Conservation (phyloP, 2,329 filamentous ascomycete genomes). For the Trichoderma semiorbis region DNA sequence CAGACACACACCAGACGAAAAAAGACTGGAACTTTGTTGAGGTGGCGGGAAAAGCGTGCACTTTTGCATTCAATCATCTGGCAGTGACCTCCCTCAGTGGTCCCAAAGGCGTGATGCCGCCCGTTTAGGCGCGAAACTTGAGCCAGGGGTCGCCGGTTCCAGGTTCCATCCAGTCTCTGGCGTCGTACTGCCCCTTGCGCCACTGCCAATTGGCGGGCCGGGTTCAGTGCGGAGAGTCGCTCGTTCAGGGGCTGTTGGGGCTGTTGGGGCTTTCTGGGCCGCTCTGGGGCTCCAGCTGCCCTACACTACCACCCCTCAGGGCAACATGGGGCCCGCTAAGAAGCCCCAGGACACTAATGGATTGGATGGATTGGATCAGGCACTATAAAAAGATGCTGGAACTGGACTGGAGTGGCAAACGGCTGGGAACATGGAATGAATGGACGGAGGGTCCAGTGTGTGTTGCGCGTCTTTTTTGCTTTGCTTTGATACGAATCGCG, state of each 20-base stretch:
- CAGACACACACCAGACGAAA: background rate
- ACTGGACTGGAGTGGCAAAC: background rate
- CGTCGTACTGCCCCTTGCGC: conserved; percentile 8
- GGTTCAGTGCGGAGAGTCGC: background rate
- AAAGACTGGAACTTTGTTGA: background rate
- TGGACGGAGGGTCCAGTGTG: background rate
- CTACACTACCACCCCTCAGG: background rate
- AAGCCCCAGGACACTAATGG: background rate
- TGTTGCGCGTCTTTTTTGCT: background rate
- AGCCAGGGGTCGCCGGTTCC: background rate
- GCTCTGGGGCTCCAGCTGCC: background rate
- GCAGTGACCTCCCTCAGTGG: background rate
- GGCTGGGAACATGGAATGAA: background rate
- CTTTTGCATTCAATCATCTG: background rate
- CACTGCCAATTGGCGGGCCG: background rate
- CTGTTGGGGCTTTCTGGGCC: background rate
- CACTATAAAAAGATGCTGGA: background rate
- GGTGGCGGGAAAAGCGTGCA: background rate
- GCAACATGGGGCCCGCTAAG: background rate
- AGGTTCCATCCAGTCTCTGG: background rate
- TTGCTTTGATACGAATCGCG: background rate
- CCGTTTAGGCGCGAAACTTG: conserved; percentile 5
- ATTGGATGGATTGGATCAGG: background rate
- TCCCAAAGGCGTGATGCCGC: background rate
- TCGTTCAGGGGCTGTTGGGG: background rate